Evolutionary conservation across 1,284 basidiomycete species (phyloP).

Genomic region (Microbotryum saponariae): DNA sequence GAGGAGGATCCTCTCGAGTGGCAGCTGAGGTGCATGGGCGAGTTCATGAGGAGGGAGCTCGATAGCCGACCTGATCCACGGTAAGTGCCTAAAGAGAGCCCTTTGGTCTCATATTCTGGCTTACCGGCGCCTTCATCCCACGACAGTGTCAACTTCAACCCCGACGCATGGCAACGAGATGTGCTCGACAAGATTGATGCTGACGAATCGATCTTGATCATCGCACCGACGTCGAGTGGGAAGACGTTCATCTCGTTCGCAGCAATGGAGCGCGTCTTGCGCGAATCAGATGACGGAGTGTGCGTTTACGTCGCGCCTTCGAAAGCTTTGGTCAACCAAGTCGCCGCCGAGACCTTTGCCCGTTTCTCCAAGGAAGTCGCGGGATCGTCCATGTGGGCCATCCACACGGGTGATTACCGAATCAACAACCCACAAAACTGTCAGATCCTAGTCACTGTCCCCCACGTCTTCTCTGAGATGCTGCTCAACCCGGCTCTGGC

Average conservation of each 20-base stretch:
- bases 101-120: not conserved
- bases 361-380: slow-evolving; percentile 54
- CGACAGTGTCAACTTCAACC: slow-evolving; percentile 51
- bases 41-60: slow-evolving; percentile 63
- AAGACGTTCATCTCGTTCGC: slow-evolving; percentile 70
- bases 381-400: slow-evolving; percentile 54
- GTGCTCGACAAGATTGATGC: slow-evolving; percentile 58
- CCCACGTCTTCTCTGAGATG: slow-evolving; percentile 60
- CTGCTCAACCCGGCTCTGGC: slow-evolving; percentile 58
- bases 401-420: slow-evolving; percentile 60
- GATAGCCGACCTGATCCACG: slow-evolving; percentile 53
- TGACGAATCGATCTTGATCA: slow-evolving; percentile 55
- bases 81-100: not conserved
- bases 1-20: slow-evolving; percentile 53
- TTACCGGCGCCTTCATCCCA: not conserved
- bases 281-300: slow-evolving; percentile 55
- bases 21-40: slow-evolving; percentile 61
- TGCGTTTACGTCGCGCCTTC: slow-evolving; percentile 63
- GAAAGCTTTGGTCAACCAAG: slow-evolving; percentile 56
- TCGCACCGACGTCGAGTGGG: slow-evolving; percentile 49
- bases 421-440: slow-evolving; percentile 57
- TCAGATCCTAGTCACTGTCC: slow-evolving; percentile 63
- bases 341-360: slow-evolving; percentile 60
- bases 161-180: slow-evolving; percentile 60
- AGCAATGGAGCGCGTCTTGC: slow-evolving; percentile 60